Base-by-base conservation (phyloP, 2,329 filamentous ascomycete species). In the Zarea fungicola region DNA sequence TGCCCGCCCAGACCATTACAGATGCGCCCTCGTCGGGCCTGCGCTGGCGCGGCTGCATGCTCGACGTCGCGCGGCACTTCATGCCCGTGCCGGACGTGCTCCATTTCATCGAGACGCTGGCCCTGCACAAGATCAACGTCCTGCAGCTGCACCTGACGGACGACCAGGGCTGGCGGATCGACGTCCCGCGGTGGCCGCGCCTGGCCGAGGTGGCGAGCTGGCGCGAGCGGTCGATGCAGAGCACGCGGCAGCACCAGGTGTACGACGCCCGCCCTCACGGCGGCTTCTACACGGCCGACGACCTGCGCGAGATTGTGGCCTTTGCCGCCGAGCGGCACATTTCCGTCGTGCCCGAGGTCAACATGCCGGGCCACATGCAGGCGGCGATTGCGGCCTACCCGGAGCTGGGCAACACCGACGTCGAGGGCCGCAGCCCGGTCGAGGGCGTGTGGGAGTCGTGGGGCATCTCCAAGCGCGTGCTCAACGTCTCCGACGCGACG, bases 351-450 rank as follows among this genome's bases (percentile, higher is more conserved):
- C 54, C 54, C 13, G 54, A 56, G 53, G 45, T 56, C 6, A 52
- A 56, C 23, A 55, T 56, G 54, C 54, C 54, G 1, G 54, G 54
- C 18, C 54, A 56, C 40, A 56, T 56, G 54, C 54, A 55, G 35
- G 54, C 54, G 3, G 54, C 53, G 16, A 49, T 56, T 22, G 53
- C 54, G 7, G 53, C 54, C 10, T 56, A 56, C 37, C 54, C 54
- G 9, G 54, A 54, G 42, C 53, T 56, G 14, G 54, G 54, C 16
- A 55, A 55, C 22, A 28, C 40, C 23, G 41, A 40, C 7, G 51
- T 55, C 18, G 47, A 49, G 6, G 49, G 49, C 3, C 49, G 49
- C 13, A 22, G 23, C 23, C 13, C n/a, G 4, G 31, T 42, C 11
- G 26, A 23, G 11, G 28, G 28, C 10, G 54, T 56, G 6, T 46